A percentile compares a stretch with the other conserved stretches of the same genome.
These are phyloP conservation scores for Petrea volubilis DNA, from an alignment of 257 asterid species.

Conservation along the genomic window DNA sequence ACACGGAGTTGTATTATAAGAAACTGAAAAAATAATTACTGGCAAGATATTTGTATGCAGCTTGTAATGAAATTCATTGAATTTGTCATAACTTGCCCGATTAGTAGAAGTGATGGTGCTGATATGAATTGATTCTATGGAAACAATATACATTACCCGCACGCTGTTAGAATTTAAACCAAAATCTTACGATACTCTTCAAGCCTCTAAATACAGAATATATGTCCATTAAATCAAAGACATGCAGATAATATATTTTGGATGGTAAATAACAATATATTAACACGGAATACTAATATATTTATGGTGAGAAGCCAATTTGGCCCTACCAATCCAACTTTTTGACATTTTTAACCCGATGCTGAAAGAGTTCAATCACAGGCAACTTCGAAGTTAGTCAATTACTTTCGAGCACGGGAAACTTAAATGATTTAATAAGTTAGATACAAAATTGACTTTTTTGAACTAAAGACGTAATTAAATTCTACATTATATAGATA, in stretches of 20 bases:
- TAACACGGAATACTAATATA: neutral
- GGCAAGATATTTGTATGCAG: no score
- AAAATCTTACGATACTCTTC: no score
- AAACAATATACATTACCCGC: no score
- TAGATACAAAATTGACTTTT: neutral
- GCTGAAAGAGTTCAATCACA: neutral
- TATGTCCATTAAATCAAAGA: no score
- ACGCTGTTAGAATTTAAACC: no score
- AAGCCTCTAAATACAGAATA: no score
- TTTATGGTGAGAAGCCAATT: neutral
- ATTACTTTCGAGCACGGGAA: neutral
- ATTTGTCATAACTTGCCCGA: no score
- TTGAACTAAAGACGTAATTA: neutral
- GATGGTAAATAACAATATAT: neutral
- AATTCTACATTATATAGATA: neutral
- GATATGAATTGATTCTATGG: no score
- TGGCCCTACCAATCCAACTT: neutral
- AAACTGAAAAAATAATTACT: no score
- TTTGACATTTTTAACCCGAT: neutral
- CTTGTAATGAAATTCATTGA: no score
- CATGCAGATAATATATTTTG: neutral
- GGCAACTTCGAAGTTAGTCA: neutral
- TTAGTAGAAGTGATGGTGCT: no score
- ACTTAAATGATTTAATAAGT: neutral
- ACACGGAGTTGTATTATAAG: no score